Percentiles rank a stretch among this genome's conserved stretches.
Evolutionary conservation across 495 filamentous ascomycete genomes (phyloP).

Genomic region (Penicillium turbatum): DNA sequence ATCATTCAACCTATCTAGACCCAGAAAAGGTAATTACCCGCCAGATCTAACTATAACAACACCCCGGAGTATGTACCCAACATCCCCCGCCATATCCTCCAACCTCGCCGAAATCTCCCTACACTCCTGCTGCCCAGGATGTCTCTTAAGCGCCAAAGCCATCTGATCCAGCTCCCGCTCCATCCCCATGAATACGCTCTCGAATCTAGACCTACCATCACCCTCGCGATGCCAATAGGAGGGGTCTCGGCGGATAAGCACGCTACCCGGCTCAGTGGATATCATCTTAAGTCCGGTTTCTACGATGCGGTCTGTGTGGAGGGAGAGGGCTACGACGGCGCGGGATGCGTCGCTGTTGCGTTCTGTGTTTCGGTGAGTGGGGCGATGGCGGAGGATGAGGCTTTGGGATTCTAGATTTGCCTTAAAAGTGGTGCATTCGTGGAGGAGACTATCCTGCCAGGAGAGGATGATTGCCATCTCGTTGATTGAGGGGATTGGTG

Average conservation of each 20-base stretch:
- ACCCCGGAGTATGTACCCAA: not conserved
- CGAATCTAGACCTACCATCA: not conserved
- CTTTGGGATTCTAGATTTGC: not conserved
- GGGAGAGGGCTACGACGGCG: not conserved
- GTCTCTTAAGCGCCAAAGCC: not conserved
- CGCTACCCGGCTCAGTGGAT: not conserved
- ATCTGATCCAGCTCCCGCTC: not conserved
- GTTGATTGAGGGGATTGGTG: not conserved
- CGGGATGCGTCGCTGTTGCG: not conserved
- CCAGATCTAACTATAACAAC: too few relatives aligned
- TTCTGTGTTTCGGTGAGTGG: not conserved
- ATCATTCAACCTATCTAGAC: too few relatives aligned
- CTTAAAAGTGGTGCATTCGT: not conserved
- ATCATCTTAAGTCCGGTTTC: not conserved
- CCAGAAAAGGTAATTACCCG: too few relatives aligned
- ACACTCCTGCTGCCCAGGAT: not conserved
- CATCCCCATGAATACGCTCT: not conserved
- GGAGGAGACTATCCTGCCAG: not conserved
- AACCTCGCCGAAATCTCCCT: not conserved
- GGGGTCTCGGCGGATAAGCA: not conserved
- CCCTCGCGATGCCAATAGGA: not conserved
- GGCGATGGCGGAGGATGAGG: not conserved
- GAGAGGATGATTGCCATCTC: not conserved
- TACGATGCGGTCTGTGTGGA: not conserved
- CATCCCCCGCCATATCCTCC: not conserved